Evolutionary conservation across 768 basidiomycete species (phyloP), one percentile per base, ranked within the genome.

Genomic region (Cytidiella melzeri): DNA sequence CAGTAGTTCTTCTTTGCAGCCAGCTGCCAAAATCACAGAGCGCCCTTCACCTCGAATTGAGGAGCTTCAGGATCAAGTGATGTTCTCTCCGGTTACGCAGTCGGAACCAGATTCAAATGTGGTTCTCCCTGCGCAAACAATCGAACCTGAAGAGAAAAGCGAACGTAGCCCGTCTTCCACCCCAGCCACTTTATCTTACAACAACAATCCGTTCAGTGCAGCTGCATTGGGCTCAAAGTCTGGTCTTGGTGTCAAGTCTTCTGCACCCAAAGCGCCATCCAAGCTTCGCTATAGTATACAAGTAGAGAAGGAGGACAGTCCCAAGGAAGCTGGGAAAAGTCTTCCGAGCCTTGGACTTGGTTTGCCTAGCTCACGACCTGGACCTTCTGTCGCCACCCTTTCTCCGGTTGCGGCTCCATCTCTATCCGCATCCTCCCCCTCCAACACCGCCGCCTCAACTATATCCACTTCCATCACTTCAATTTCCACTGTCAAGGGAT

Each of bases 201-300:
- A 27, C 52, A 10, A 20, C 46, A 5, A 38, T 47, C 36, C 43
- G 50, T 27, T 37, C n/a, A 42, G 51, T 18, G 23, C 40, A 15
- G 30, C 15, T 34, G 15, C 15, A 7, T 15, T 54, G 49, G 41
- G 40, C 46, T 5, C 25, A 11, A 41, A 27, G 34, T 10, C 28
- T 20, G 43, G 21, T 2, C 24, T 62, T 48, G 43, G 57, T n/a
- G 60, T 65, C 37, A 84, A 81, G 61, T 66, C 75, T 2, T 77
- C 71, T 23, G 74, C 75, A 7, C 87, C 87, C 1, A 86, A 81
- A 60, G 84, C 86, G 48, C 86, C 87, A 2, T 88, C 87, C 51
- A 89, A 88, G 60, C 71, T 90, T 49, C 78, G 87, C 23, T 84
- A 74, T 57, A 86, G 85, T 56, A 79, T 84, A 63, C 77, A 80